Percentiles rank a stretch among this genome's conserved stretches.
These are phyloP conservation scores for Yamadazyma blattariae DNA, from an alignment of 1,139 yeast genomes.

Conservation along the genomic window DNA sequence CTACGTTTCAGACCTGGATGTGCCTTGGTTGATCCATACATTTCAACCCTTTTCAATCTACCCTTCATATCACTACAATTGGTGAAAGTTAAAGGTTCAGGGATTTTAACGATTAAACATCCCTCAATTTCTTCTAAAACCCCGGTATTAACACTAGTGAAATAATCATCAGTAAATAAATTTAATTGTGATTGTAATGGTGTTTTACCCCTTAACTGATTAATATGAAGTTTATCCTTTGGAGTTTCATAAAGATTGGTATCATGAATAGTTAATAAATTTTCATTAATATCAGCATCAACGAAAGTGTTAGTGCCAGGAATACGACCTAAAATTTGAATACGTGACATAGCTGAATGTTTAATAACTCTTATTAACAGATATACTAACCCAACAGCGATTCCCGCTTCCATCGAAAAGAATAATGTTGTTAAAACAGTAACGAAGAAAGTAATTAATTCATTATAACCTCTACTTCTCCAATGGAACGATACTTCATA, in stretches of 20 bases:
- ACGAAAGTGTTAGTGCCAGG: conserved; percentile 76
- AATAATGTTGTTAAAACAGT: conserved; percentile 73
- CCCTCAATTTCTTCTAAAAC: conserved; percentile 76
- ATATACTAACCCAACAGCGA: conserved; percentile 78
- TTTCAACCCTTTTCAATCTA: conserved; percentile 73
- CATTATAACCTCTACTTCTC: conserved; percentile 72
- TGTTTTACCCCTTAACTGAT: background rate
- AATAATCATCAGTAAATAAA: conserved; percentile 34
- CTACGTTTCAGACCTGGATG: conserved; percentile 78
- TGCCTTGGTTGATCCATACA: conserved; percentile 77
- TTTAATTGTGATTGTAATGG: conserved; percentile 20
- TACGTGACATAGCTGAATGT: conserved; percentile 83
- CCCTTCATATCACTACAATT: conserved; percentile 81
- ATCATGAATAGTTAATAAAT: conserved; percentile 6
- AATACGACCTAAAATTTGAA: conserved; percentile 81
- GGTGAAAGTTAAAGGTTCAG: conserved; percentile 92
- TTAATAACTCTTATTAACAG: conserved; percentile 78
- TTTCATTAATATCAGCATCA: conserved; percentile 62
- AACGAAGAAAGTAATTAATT: conserved; percentile 67
- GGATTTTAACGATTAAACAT: conserved; percentile 79
- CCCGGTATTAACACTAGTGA: conserved; percentile 35
- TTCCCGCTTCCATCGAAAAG: conserved; percentile 87
- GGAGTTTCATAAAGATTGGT: background rate
- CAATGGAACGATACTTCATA: conserved; percentile 73
- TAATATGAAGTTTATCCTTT: background rate